Conservation (phyloP, 441 rosid species). For the Adansonia madagascariensis region DNA sequence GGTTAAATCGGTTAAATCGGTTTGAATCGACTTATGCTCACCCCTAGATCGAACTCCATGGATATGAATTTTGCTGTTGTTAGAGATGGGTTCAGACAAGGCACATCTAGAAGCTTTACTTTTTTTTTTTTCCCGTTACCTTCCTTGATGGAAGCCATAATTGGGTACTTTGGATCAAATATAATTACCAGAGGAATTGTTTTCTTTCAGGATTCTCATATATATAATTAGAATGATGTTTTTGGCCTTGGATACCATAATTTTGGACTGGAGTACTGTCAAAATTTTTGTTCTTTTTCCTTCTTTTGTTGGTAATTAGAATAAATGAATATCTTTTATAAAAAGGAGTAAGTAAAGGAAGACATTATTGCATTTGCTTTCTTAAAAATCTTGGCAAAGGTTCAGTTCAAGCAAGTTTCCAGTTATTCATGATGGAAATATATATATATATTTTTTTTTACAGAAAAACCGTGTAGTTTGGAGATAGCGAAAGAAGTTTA, state of each 20-base stretch:
- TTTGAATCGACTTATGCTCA: no score
- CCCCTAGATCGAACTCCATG: background rate
- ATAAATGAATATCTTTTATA: background rate
- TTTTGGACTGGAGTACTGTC: background rate
- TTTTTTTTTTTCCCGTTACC: background rate
- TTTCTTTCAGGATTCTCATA: background rate
- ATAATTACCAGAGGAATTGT: background rate
- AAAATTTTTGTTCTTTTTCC: background rate
- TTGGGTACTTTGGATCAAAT: background rate
- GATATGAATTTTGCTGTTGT: slow-evolving; percentile 1
- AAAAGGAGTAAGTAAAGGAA: background rate
- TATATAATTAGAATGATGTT: background rate
- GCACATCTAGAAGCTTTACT: slow-evolving; percentile 5
- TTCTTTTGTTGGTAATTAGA: background rate
- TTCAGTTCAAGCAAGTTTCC: background rate
- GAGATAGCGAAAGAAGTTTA: no score
- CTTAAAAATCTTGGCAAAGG: background rate
- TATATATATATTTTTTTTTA: no score
- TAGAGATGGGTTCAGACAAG: background rate
- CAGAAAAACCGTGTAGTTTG: no score
- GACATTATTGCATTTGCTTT: background rate
- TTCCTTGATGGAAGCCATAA: slow-evolving; percentile 1
- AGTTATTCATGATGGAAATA: background rate
- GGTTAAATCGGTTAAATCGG: no score
- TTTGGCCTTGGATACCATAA: background rate